These are phyloP conservation scores for Zalaria sp. DNA, from an alignment of 2,329 filamentous ascomycete genomes.

Conservation along the genomic window DNA sequence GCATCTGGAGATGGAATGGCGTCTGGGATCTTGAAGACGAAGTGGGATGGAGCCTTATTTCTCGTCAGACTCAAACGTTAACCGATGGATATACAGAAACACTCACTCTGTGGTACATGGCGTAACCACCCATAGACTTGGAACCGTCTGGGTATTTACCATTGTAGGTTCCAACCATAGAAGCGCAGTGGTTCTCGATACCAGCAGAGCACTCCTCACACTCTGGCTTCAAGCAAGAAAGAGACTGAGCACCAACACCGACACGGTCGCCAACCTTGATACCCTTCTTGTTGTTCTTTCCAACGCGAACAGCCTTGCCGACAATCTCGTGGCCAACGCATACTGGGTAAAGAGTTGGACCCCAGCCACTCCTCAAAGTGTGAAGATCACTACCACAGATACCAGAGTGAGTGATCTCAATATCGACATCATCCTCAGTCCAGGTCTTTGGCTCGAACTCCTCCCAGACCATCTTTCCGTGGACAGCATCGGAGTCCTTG, in stretches of 20 bases:
- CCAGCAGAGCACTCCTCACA: conserved; percentile 39
- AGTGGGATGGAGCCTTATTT: conserved; percentile 40
- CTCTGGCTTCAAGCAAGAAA: conserved; percentile 26
- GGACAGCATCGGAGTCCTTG: conserved; percentile 30
- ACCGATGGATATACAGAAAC: too few species aligned
- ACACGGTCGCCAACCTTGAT: conserved; percentile 23
- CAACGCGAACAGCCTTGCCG: conserved; percentile 12
- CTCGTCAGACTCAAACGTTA: too few species aligned
- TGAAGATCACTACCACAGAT: conserved; percentile 19
- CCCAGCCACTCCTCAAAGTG: conserved; percentile 23
- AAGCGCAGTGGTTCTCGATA: conserved; percentile 14
- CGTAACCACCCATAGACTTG: conserved; percentile 51
- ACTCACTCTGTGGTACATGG: conserved; percentile 20
- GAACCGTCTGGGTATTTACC: conserved; percentile 21
- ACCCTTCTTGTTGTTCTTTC: conserved; percentile 10
- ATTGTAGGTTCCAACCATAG: conserved; percentile 17
- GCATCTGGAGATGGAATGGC: conserved; percentile 32
- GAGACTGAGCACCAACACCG: conserved; percentile 36
- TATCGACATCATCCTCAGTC: conserved; percentile 24
- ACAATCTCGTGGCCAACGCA: conserved; percentile 15
- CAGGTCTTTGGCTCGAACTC: conserved; percentile 30
- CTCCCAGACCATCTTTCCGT: conserved; percentile 42
- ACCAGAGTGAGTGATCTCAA: conserved; percentile 25
- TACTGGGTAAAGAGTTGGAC: conserved; percentile 20
- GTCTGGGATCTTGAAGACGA: conserved; percentile 41